These are phyloP conservation scores for Trypanosomatidae sp. DNA, from an alignment of 208 protist genomes.

Conservation along the genomic window DNA sequence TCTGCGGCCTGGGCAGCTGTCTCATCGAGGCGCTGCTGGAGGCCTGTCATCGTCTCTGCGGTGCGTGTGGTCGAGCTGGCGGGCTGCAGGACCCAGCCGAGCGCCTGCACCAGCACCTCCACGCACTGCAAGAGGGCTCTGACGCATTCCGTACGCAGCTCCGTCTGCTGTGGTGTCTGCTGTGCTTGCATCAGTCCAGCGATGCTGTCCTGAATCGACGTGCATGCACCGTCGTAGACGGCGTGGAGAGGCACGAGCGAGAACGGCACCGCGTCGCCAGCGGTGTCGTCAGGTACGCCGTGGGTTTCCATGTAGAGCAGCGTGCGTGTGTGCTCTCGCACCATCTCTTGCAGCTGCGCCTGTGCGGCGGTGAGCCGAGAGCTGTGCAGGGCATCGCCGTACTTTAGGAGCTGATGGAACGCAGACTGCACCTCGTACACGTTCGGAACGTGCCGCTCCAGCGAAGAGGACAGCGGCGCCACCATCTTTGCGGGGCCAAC, in stretches of 20 bases:
- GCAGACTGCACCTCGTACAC: slow-evolving; percentile 25
- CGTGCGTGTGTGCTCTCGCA: slow-evolving; percentile 31
- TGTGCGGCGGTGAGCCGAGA: slow-evolving; percentile 12
- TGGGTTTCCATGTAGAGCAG: slow-evolving; percentile 30
- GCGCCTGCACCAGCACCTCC: too few relatives aligned
- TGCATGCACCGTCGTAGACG: slow-evolving; percentile 13
- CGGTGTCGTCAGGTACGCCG: slow-evolving; percentile 6
- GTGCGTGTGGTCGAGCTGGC: neutral
- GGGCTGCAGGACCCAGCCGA: slow-evolving; percentile 19
- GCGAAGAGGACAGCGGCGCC: neutral
- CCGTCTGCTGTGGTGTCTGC: too few relatives aligned
- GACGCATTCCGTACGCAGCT: slow-evolving; percentile 4
- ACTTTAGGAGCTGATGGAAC: slow-evolving; percentile 14
- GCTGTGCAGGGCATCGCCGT: slow-evolving; percentile 2
- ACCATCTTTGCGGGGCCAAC: neutral
- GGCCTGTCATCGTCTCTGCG: too few relatives aligned
- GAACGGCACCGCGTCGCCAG: slow-evolving; percentile 2
- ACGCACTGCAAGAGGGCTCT: slow-evolving; percentile 3
- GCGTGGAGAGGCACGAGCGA: slow-evolving; percentile 10
- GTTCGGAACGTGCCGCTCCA: slow-evolving; percentile 2
- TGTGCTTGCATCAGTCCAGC: neutral
- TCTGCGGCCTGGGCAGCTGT: too few relatives aligned
- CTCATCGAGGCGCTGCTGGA: too few relatives aligned
- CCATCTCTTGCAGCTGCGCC: slow-evolving; percentile 16
- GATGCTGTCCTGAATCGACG: slow-evolving; percentile 11